Evolutionary conservation across 768 basidiomycete genomes (phyloP), one percentile per base, ranked within the genome.

Genomic region (Xerocomellus amylosporus): DNA sequence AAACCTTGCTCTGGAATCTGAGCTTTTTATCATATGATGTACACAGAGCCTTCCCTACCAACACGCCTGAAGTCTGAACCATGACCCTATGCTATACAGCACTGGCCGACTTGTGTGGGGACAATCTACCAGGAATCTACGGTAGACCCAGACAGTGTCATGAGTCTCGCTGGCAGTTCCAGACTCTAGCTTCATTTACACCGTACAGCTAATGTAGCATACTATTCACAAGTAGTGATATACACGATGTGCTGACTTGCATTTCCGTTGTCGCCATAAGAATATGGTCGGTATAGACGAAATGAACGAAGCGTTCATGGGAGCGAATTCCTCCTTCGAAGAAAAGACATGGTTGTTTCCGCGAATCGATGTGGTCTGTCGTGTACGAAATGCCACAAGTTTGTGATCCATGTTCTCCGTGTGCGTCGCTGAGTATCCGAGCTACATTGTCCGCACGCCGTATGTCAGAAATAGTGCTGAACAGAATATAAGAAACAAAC

Each of bases 151-250:
- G 46, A 71, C 8, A 75, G 81, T 59, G 73, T 85, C 13, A 85
- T 85, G 83, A 77, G 75, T 7, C 73, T 85, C 14, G 73, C 82
- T 10, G 82, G 84, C 2, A 83, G 83, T 4, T 85, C 74, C 65
- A 85, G 82, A 65, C 59, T 76, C 59, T 76, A 55, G 45, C 2
- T 26, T 31, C 22, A 20, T 42, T 17, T 26, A 36, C 22, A 37
- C 24, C 19, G 7, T 30, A 19, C 33, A 19, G 3, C 42, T 38
- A 50, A 39, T 24, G 22, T 41, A 36, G 24, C 8, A 50, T 58
- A 57, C 58, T 44, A 59, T 39, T 24, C 26, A 14, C 26, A 43
- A 19, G 31, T 39, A 39, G 17, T 58, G 37, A 38, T 48, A 41
- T 50, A 43, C 47, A 30, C 19, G 8, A 33, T 3, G 15, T 30